Evolutionary conservation across 2,329 filamentous ascomycete genomes (phyloP), one percentile per base, ranked within the genome.

Genomic region (Trichoderma arundinaceum): DNA sequence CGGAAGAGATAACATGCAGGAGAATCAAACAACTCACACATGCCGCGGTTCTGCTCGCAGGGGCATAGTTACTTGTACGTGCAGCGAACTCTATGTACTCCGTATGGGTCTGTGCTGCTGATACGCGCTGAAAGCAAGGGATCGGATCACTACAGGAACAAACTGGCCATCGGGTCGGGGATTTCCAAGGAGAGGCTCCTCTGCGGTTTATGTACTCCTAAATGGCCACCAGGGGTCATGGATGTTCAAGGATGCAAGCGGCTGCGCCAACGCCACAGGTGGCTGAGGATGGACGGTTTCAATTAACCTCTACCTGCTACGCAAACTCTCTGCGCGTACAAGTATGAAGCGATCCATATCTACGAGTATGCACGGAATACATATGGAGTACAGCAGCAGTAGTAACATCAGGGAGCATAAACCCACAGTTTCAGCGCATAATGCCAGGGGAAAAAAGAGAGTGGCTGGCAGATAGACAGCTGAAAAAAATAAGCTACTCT

Each of bases 1-100:
- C 68, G 66, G 60, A 43, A 33, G 62, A 64, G 48, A 58, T 48
- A 66, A 66, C 67, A 70, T 70, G 67, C 68, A 62, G 46, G 43
- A 61, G 33, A 66, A 33, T 44, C 43, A 68, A 67, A 53, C 67
- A 69, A 77, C 75, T 75, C 74, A 77, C 75, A 76, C 72, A 66
- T 77, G 75, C 71, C 70, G 72, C 71, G 73, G 69, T 69, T 74
- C 72, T 63, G 72, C 64, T 75, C 76, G 76, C 58, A 58, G 41
- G 57, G 63, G 57, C 62, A 65, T 65, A 33, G 43, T 52, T 57
- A 56, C 61, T 28, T 43, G 19, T 39, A 59, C 53, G 33, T 65
- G 44, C 53, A 65, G 44, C 52, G 43, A 48, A 39, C 51, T 57
- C 52, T 46, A 39, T 51, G 58, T 33, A 51, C 46, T 35, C 28